Conservation (phyloP, 169 alveolate species). For the Cryptosporidium felis region DNA sequence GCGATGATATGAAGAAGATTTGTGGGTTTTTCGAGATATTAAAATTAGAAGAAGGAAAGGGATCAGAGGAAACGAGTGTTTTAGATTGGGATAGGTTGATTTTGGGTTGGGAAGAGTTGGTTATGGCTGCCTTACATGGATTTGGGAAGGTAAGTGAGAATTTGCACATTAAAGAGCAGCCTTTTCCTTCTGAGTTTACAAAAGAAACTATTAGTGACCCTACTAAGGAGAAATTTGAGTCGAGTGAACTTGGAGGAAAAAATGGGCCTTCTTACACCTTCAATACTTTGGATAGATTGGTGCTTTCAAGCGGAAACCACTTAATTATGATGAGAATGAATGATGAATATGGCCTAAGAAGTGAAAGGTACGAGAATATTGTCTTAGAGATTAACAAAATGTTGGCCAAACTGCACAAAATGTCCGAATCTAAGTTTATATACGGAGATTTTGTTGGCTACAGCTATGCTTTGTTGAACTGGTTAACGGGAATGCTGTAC, state of each 20-base stretch:
- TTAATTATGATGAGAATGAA: constrained; percentile 2
- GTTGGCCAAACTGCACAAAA: neutral
- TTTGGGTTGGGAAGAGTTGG: constrained; percentile 25
- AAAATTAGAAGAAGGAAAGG: neutral
- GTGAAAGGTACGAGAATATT: neutral
- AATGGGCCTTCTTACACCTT: neutral
- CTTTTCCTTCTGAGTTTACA: too few relatives aligned
- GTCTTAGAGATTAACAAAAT: neutral
- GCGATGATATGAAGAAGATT: neutral
- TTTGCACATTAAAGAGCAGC: too few relatives aligned
- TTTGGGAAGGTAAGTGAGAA: too few relatives aligned
- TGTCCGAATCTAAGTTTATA: neutral
- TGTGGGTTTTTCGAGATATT: constrained; percentile 3
- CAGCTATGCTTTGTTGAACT: constrained; percentile 3
- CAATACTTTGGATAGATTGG: constrained; percentile 6
- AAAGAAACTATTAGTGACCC: too few relatives aligned
- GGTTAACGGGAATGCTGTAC: constrained; percentile 27
- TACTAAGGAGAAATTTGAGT: too few relatives aligned
- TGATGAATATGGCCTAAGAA: neutral
- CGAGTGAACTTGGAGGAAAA: neutral
- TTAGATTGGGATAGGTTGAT: constrained; percentile 31
- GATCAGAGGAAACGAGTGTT: neutral
- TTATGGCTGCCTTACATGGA: too few relatives aligned
- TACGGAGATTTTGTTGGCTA: neutral
- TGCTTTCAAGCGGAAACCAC: neutral